These are phyloP conservation scores for Coemansia sp. DNA, from an alignment of 192 early-diverging fungal genomes.

Conservation along the genomic window DNA sequence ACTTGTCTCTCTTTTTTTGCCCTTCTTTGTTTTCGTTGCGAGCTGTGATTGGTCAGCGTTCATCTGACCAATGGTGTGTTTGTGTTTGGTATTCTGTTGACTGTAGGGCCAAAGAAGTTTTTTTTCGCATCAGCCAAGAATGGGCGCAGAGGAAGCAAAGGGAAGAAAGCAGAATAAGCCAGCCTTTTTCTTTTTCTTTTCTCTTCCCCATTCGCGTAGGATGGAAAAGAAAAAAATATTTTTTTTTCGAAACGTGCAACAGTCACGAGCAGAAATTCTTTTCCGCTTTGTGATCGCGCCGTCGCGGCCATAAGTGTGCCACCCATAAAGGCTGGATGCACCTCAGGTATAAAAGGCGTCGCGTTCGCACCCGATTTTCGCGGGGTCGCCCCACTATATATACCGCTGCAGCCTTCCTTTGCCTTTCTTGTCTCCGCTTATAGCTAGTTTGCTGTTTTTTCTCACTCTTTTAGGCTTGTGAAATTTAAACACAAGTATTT, in stretches of 20 bases:
- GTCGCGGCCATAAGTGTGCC: constrained; percentile 7
- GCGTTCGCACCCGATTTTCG: neutral
- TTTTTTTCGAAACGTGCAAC: constrained; percentile 11
- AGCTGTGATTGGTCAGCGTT: neutral
- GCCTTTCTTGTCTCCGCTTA: constrained; percentile 5
- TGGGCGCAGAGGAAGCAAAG: neutral
- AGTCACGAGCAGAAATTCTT: constrained; percentile 1
- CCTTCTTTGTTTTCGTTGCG: neutral
- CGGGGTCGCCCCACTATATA: constrained; percentile 4
- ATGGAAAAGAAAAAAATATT: neutral
- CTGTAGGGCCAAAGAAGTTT: neutral
- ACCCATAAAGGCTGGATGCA: constrained; percentile 7
- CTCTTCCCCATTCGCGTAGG: neutral
- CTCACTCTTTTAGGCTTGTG: constrained; percentile 3
- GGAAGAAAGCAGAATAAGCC: neutral
- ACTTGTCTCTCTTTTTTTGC: neutral
- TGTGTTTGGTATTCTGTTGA: neutral
- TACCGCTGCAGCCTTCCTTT: constrained; percentile 4
- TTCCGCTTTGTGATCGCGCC: neutral
- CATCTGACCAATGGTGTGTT: neutral
- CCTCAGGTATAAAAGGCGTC: constrained; percentile 9
- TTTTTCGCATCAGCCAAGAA: neutral
- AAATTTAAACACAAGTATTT: neutral
- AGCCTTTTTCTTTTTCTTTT: neutral
- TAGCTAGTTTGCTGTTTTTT: constrained; percentile 3